phyloP scores from a whole-genome alignment of 2,329 filamentous ascomycete genomes.

The Paecilomyces dactylethromorphus region DNA sequence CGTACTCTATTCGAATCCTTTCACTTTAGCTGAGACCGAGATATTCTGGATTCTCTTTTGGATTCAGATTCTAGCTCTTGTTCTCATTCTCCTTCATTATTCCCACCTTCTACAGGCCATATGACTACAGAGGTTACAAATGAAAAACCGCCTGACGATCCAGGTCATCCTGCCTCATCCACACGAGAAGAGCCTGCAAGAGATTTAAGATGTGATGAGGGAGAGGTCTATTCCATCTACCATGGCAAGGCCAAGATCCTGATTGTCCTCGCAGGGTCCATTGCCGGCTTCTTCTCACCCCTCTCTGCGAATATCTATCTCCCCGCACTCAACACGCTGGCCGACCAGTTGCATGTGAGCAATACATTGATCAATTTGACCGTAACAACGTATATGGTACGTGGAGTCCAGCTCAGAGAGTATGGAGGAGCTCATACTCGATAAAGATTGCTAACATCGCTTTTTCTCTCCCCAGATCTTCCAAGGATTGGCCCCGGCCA shows the following conservation, averaged over 20 bases:
- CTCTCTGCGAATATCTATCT: constrained; percentile 35
- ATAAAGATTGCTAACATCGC: neutral
- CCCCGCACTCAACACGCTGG: constrained; percentile 25
- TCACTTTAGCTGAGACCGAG: no score
- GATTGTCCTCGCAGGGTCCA: constrained; percentile 29
- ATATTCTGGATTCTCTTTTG: no score
- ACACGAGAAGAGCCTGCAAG: no score
- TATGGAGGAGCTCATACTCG: neutral
- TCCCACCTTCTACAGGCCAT: no score
- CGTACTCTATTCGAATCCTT: no score
- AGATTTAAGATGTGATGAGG: no score
- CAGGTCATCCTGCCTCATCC: no score
- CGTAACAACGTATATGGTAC: constrained; percentile 25
- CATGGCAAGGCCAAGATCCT: constrained; percentile 17
- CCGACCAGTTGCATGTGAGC: constrained; percentile 20
- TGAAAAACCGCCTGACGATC: no score
- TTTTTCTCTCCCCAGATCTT: constrained; percentile 25
- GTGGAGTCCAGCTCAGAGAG: neutral
- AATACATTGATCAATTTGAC: constrained; percentile 21
- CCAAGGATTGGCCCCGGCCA: constrained; percentile 43
- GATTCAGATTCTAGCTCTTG: no score
- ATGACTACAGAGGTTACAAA: no score
- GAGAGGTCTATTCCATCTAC: neutral
- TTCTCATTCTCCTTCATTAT: no score
- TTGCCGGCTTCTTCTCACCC: constrained; percentile 32